A percentile compares a stretch with the other conserved stretches of the same genome.
phyloP scores from a whole-genome alignment of 1,284 basidiomycete species.

The Marasmius oreades region DNA sequence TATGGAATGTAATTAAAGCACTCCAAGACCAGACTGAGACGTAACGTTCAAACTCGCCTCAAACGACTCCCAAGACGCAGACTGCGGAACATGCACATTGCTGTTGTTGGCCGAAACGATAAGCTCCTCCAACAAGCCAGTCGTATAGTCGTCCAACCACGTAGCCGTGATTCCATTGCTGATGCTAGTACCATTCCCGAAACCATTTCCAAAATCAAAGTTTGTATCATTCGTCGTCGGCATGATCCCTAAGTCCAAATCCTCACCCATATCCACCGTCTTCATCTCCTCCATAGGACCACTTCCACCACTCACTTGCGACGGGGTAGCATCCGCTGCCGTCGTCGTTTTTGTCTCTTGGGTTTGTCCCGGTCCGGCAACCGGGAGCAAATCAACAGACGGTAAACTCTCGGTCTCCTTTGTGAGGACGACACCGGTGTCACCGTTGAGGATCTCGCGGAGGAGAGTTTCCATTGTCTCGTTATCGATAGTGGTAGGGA shows the following conservation, averaged over 20 bases:
- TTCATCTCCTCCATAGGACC: background rate
- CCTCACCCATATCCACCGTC: background rate
- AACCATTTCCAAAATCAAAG: background rate
- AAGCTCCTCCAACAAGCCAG: background rate
- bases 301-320: background rate
- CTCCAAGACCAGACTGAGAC: background rate
- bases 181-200: background rate
- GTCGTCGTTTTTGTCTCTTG: background rate
- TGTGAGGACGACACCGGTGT: conserved; percentile 32
- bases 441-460: conserved; percentile 48
- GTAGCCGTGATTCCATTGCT: background rate
- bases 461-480: conserved; percentile 60
- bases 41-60: background rate
- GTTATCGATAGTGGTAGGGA: conserved; percentile 38
- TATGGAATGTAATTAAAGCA: background rate
- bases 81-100: background rate
- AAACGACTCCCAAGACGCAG: background rate
- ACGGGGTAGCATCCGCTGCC: background rate
- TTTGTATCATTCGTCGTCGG: background rate
- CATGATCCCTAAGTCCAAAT: background rate
- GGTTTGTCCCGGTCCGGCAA: background rate
- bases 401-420: conserved; percentile 22
- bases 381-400: conserved; percentile 19
- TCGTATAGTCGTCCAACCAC: conserved; percentile 4
- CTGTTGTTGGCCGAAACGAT: background rate